phyloP scores from a whole-genome alignment of 257 asterid species.

The Anisodus tanguticus region DNA sequence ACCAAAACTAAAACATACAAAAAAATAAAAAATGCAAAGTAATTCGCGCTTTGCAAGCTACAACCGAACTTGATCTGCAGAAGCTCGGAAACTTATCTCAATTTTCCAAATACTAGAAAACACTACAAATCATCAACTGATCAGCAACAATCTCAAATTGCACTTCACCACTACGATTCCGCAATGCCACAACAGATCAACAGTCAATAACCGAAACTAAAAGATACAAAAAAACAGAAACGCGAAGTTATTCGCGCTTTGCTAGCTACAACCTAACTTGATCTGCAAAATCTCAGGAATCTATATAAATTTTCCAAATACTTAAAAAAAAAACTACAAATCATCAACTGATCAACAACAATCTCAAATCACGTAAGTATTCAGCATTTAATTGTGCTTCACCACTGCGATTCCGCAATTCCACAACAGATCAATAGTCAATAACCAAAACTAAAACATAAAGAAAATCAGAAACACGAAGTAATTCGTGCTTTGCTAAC shows the following conservation, averaged over 20 bases:
- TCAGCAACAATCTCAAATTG: too few relatives aligned
- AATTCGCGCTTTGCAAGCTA: neutral
- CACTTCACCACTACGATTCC: too few relatives aligned
- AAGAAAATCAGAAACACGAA: neutral
- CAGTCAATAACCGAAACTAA: too few relatives aligned
- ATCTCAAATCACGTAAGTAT: neutral
- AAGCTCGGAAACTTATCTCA: neutral
- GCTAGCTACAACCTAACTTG: too few relatives aligned
- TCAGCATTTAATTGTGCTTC: too few relatives aligned
- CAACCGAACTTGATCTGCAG: neutral
- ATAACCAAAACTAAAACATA: conserved; percentile 13
- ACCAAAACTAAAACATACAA: conserved; percentile 18
- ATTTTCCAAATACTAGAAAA: neutral
- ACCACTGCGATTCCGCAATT: too few relatives aligned
- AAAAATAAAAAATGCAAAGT: neutral
- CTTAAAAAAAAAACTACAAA: too few relatives aligned
- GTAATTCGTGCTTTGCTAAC: neutral
- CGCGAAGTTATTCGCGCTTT: neutral
- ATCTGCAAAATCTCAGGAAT: too few relatives aligned
- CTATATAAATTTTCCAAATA: too few relatives aligned
- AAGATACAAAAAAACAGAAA: too few relatives aligned
- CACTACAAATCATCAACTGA: neutral
- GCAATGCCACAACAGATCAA: too few relatives aligned
- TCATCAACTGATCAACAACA: neutral
- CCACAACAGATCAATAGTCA: neutral